Base-by-base conservation (phyloP, 129 eudicot species). In the Erigeron canadensis region DNA sequence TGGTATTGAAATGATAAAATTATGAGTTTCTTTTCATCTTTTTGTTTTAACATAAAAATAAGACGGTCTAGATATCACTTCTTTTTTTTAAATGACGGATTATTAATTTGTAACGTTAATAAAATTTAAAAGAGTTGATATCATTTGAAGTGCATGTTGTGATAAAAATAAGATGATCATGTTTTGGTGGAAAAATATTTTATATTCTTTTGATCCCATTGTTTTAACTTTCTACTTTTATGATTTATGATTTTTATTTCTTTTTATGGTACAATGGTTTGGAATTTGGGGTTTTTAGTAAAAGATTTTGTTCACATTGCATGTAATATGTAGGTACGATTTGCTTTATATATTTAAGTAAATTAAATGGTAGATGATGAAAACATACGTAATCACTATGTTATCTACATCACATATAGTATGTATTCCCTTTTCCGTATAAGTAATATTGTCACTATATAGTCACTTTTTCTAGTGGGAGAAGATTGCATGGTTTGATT, bases 251-350 rank as follows among this genome's bases (percentile, higher is more conserved):
- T 28, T 28, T 28, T 53, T 6, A 15, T 73, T 63, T 63, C 64
- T 63, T 64, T 40, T 40, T 74, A 39, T 50, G 71, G 63, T 37
- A 53, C 63, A 53, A 54, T 54, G 53, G 65, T 74, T 74, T 74
- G 71, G 65, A 64, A 51, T 63, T 47, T 63, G 28, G 22, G 71
- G 63, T 18, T 21, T 57, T 69, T 73, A 39, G 15, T 38, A 63
- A 74, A 74, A 74, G 71, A 74, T 74, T 15, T 72, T 56, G 68
- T 63, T 74, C 71, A 74, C 18, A 74, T 74, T 63, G 63, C 63
- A 50, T 39, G 78, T n/a, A 74, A 48, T 22, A 63, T 74, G 28
- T 40, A 12, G 71, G 78, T 74, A 74, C 43, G 51, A 63, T 63
- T 38, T 63, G 47, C 50, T 59, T 41, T 28, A 28, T 28, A 28